phyloP scores from a whole-genome alignment of 352 stramenopile genomes.

The Halophytophthora batemanensis region DNA sequence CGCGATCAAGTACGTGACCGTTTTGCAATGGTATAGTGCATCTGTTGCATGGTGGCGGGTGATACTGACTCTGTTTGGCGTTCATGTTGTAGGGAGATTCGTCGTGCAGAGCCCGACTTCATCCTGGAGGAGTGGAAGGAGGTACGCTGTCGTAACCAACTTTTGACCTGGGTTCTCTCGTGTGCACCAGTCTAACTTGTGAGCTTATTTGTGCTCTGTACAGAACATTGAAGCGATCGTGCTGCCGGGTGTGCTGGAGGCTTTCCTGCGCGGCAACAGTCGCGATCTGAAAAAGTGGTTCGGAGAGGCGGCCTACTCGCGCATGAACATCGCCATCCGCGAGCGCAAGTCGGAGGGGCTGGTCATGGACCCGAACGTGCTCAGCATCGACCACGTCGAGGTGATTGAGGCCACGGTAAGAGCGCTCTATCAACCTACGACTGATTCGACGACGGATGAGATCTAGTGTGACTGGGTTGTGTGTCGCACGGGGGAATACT shows the following conservation, averaged over 20 bases:
- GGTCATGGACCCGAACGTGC: slow-evolving; percentile 94
- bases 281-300: slow-evolving; percentile 96
- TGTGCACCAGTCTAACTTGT: not conserved
- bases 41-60: not conserved
- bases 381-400: slow-evolving; percentile 96
- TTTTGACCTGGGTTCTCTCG: not conserved
- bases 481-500: not conserved
- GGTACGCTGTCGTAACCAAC: slow-evolving; percentile 15
- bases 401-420: slow-evolving; percentile 92
- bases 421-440: not conserved
- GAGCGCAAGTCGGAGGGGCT: slow-evolving; percentile 93
- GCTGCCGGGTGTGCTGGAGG: slow-evolving; percentile 93
- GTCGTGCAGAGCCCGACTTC: slow-evolving; percentile 95
- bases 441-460: not conserved
- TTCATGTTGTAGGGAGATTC: slow-evolving; percentile 72
- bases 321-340: slow-evolving; percentile 93
- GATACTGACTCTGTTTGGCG: not conserved
- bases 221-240: slow-evolving; percentile 92
- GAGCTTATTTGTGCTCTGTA: slow-evolving; percentile 1
- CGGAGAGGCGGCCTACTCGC: slow-evolving; percentile 93
- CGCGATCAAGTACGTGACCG: slow-evolving; percentile 73
- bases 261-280: slow-evolving; percentile 94
- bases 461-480: no score
- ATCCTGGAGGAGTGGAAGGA: slow-evolving; percentile 96
- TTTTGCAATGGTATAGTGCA: no score